Base-by-base conservation (phyloP, 2,329 filamentous ascomycete genomes). In the Cladophialophora psammophila region DNA sequence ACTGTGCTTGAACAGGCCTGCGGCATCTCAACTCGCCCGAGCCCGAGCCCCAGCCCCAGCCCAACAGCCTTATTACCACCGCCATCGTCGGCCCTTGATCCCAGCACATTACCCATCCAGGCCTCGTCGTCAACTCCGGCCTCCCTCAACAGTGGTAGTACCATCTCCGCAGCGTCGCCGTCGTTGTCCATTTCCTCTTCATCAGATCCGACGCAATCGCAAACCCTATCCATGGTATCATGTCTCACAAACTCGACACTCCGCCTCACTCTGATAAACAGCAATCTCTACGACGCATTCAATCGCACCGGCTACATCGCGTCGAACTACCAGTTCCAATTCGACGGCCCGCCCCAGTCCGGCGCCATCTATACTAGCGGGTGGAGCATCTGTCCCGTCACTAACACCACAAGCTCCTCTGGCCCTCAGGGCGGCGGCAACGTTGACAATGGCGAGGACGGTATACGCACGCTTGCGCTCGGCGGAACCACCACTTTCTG, bases 311-410 rank as follows among this genome's bases (percentile, higher is more conserved):
- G 91, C 12, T 92, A 93, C 80, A 91, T 96, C 74, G 91, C 91
- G 13, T 84, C 88, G 75, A 95, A 94, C 85, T 87, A 84, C 78
- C 92, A 96, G 78, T 90, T 92, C 82, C 91, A 93, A 79, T 93
- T 93, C 74, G 90, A 93, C 73, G 79, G 72, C 0, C 89, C 90
- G 7, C 84, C 88, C 0, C 92, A 96, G 80, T 82, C 87, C 6
- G 90, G 88, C 57, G 87, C 91, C 61, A 84, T 93, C 75, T 90
- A 87, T 82, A 93, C 90, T 8, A 83, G 86, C 35, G 92, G 92
- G 36, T 96, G 91, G 82, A 90, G 90, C 13, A 80, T 88, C 63
- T 94, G 92, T 79, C 90, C 82, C 89, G 80, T 88, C 65, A 26
- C 2, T 7, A 45, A 20, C 42, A 26, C 20, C 18, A 50, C 34